Evolutionary conservation across 2,329 filamentous ascomycete genomes (phyloP), one percentile per base, ranked within the genome.

Genomic region (Exophiala xenobiotica): DNA sequence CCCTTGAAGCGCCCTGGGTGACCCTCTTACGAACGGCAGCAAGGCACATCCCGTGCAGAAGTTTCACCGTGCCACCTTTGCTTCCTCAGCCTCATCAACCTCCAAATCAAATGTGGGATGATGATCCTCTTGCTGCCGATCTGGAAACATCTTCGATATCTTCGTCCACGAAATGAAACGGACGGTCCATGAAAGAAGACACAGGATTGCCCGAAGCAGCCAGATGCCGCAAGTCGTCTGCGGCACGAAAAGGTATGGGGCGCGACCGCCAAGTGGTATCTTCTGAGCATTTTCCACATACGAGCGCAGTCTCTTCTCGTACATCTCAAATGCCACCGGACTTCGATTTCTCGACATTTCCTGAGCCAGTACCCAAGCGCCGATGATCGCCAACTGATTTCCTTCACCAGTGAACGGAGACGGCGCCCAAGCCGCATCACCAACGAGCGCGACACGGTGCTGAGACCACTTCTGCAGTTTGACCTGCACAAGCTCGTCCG

Each of bases 381-480:
- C 53, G 4, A 52, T 56, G 18, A 56, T 52, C 5, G 49, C 53
- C 24, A 56, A 41, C 37, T 47, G 43, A 31, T 47, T 56, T 14
- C 53, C 49, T 31, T 42, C 19, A 18, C 53, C 53, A 11, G 53
- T 52, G 23, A 56, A 48, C 6, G 49, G 41, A 19, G 53, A 46
- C 16, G 53, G 53, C 22, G 58, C 57, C 41, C 51, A 59, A 9
- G 57, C 58, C 29, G 58, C 51, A 53, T 61, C 58, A 9, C 58
- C 58, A 16, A 61, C 27, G 31, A 57, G 44, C 37, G 45, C 57
- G 9, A 59, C 57, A n/a, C 58, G 54, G 6, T 43, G 6, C 40
- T 59, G 40, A 42, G 57, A 59, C 58, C 58, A 61, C 27, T 49
- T 59, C 14, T 43, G 20, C 22, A 59, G 45, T 39, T 58, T 61